Percentiles rank a stretch among this genome's conserved stretches.
These are phyloP conservation scores for Ilyonectria mors-panacis DNA, from an alignment of 2,329 filamentous ascomycete species.

Conservation along the genomic window DNA sequence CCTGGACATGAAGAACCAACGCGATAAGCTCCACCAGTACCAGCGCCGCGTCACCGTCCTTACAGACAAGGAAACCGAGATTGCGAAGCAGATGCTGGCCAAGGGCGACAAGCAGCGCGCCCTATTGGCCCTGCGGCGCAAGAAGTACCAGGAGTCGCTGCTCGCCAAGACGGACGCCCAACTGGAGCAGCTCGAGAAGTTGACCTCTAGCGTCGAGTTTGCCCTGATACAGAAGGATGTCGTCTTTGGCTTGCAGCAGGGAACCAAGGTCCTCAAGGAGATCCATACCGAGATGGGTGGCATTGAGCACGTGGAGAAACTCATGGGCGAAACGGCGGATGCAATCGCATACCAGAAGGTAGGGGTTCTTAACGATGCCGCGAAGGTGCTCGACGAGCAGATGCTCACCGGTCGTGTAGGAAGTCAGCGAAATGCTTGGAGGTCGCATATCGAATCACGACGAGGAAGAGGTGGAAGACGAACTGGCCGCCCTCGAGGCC, in stretches of 20 bases:
- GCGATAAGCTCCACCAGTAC: constrained; percentile 97
- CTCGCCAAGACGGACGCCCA: constrained; percentile 92
- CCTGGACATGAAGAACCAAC: constrained; percentile 96
- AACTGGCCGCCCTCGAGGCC: constrained; percentile 84
- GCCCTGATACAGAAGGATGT: constrained; percentile 97
- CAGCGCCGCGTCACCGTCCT: constrained; percentile 90
- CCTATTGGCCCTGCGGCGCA: constrained; percentile 88
- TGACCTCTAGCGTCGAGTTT: constrained; percentile 94
- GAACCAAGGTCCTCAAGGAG: constrained; percentile 88
- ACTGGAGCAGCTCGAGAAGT: constrained; percentile 91
- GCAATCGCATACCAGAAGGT: constrained; percentile 93
- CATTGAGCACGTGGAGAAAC: constrained; percentile 91
- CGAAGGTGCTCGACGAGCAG: background rate
- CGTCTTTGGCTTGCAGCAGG: constrained; percentile 91
- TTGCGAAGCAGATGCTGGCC: constrained; percentile 86
- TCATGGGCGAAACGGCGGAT: constrained; percentile 93
- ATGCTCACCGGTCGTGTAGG: constrained; percentile 65
- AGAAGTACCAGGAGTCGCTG: constrained; percentile 96
- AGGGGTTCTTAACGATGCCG: constrained; percentile 42
- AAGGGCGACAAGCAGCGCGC: constrained; percentile 85
- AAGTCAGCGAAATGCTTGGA: constrained; percentile 92
- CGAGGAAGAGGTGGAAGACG: constrained; percentile 98
- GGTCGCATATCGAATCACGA: constrained; percentile 93
- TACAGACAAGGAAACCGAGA: constrained; percentile 88
- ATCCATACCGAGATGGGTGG: constrained; percentile 98